A percentile compares a stretch with the other conserved stretches of the same genome.
Evolutionary conservation across 352 stramenopile species (phyloP).

Genomic region (Phytophthora ramorum): DNA sequence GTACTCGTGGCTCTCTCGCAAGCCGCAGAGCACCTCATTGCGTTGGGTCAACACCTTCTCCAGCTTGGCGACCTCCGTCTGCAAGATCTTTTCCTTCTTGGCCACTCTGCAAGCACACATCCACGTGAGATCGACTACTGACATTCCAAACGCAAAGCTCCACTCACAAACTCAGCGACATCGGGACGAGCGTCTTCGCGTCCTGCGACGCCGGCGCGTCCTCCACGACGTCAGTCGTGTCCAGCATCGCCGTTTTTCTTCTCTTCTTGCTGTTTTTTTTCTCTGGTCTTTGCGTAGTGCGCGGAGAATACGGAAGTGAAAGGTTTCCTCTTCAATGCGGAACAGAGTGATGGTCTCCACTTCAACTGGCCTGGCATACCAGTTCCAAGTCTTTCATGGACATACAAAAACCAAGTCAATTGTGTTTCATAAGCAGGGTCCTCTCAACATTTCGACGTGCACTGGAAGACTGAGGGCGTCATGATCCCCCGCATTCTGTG

Average conservation of each 20-base stretch:
- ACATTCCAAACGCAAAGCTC: not conserved
- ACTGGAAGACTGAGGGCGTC: not conserved
- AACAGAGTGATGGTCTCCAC: constrained; percentile 37
- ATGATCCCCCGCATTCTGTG: constrained; percentile 79
- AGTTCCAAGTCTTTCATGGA: not conserved
- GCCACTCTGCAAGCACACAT: constrained; percentile 35
- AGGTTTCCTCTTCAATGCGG: not conserved
- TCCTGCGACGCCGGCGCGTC: constrained; percentile 22
- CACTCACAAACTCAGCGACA: constrained; percentile 45
- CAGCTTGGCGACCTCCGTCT: constrained; percentile 41
- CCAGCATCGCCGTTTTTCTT: constrained; percentile 7
- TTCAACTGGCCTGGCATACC: constrained; percentile 25
- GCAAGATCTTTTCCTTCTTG: constrained; percentile 55
- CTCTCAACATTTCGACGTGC: constrained; percentile 4
- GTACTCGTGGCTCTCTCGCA: constrained; percentile 46
- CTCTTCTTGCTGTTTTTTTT: not conserved
- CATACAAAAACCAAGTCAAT: not conserved
- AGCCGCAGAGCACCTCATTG: constrained; percentile 41
- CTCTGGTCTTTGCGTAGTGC: constrained; percentile 7
- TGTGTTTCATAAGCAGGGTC: constrained; percentile 1
- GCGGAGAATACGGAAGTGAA: constrained; percentile 33
- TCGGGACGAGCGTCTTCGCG: constrained; percentile 31
- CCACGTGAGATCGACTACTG: not conserved
- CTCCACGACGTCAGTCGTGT: not conserved
- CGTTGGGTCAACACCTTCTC: constrained; percentile 39